A percentile compares a stretch with the other conserved stretches of the same genome.
Evolutionary conservation across 2,329 filamentous ascomycete species (phyloP).

Genomic region (Fusarium poae): DNA sequence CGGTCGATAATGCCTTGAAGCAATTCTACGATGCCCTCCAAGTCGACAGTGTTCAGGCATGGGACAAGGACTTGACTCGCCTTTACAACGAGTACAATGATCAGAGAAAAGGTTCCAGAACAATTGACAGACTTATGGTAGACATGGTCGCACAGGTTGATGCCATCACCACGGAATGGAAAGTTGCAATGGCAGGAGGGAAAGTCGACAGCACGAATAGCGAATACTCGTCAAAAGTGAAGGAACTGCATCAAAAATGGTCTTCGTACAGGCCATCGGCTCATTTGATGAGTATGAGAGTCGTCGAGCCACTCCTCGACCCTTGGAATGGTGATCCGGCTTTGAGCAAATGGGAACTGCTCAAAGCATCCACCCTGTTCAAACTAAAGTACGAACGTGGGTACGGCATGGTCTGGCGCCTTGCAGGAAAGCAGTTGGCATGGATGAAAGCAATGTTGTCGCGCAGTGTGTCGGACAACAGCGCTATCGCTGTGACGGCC

Average conservation of each 20-base stretch:
- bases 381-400: slow-evolving; percentile 51
- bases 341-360: slow-evolving; percentile 60
- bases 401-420: slow-evolving; percentile 59
- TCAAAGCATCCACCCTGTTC: slow-evolving; percentile 66
- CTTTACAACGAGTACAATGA: slow-evolving; percentile 54
- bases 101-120: slow-evolving; percentile 44
- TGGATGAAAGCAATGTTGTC: slow-evolving; percentile 58
- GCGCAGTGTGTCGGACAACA: slow-evolving; percentile 29
- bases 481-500: slow-evolving; percentile 53
- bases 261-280: slow-evolving; percentile 56
- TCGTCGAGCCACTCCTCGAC: slow-evolving; percentile 49
- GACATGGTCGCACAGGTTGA: slow-evolving; percentile 54
- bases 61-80: slow-evolving; percentile 55
- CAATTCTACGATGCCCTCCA: slow-evolving; percentile 49
- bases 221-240: slow-evolving; percentile 49
- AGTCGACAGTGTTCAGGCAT: slow-evolving; percentile 44
- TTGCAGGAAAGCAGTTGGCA: slow-evolving; percentile 64
- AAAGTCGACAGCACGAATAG: slow-evolving; percentile 49
- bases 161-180: slow-evolving; percentile 53
- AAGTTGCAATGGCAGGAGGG: slow-evolving; percentile 17
- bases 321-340: slow-evolving; percentile 39
- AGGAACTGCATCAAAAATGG: slow-evolving; percentile 58
- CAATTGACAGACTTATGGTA: slow-evolving; percentile 51
- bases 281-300: slow-evolving; percentile 39
- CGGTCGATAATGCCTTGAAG: slow-evolving; percentile 55